Evolutionary conservation across 441 rosid genomes (phyloP), one percentile per base, ranked within the genome.

Genomic region (Euphorbia schlechtendalii): DNA sequence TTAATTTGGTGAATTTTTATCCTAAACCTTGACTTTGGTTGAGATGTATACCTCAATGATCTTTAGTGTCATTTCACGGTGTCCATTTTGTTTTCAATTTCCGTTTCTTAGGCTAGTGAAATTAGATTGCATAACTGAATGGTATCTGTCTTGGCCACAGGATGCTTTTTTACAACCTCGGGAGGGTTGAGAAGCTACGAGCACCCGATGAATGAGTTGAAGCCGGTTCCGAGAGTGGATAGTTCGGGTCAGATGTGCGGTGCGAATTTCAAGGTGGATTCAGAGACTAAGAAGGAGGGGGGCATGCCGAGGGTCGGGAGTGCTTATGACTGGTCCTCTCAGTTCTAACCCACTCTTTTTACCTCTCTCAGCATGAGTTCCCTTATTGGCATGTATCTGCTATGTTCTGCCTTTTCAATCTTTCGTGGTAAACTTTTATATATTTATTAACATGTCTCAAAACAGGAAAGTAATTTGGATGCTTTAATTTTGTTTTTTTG

Each of bases 151-250:
- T 25, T 34, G 72, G 61, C 24, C 49, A 56, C 78, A 90, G 99
- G 92, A 43, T 93, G 99, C 77, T 90, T 90, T 85, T 93, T 90
- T 58, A 87, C 99, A 34, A 80, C 87, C 34, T 81, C 99, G 56
- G 96, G 99, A 71, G 91, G 97, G 64, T 78, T 93, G 80, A 90
- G 95, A 86, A 94, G 96, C 78, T 89, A 71, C 11, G 97, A 88
- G 82, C 86, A 86, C 75, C 99, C 99, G 1, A 43, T 83, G 64
- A 84, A 94, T 65, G 97, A 89, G 80, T 67, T 93, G 82, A 93
- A 93, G 89, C 85, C 99, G 0, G 83, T 88, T 61, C 99, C 96
- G 0, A 85, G 96, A 78, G 97, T 93, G 63, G 99, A 93, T 74
- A 93, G 99, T 71, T 93, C 96, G 0, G 97, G 99, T 22, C 70